phyloP scores from a whole-genome alignment of 2,329 filamentous ascomycete genomes.

The Cladobotryum mycophilum region DNA sequence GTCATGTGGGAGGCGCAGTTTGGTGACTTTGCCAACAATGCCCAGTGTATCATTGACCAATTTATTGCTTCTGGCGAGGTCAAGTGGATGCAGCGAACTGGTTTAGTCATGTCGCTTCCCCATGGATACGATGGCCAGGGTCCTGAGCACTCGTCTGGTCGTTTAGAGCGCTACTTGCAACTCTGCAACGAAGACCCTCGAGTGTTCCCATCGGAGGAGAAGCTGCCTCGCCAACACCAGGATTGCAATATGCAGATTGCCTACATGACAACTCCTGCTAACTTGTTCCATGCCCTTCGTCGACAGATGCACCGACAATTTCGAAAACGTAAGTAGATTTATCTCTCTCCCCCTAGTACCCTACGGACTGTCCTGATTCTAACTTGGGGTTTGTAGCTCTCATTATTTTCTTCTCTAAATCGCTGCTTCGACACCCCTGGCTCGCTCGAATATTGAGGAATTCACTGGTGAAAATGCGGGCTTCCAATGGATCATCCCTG shows the following conservation, averaged over 20 bases:
- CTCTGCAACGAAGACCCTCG: constrained; percentile 96
- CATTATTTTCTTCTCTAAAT: constrained; percentile 97
- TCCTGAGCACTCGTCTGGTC: constrained; percentile 94
- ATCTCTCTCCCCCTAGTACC: not conserved
- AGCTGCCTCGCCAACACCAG: constrained; percentile 94
- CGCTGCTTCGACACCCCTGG: constrained; percentile 89
- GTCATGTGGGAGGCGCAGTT: constrained; percentile 99
- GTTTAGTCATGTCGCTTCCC: constrained; percentile 90
- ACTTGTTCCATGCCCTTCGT: constrained; percentile 92
- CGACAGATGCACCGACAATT: constrained; percentile 99
- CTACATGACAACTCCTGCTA: constrained; percentile 93
- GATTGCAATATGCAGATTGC: constrained; percentile 99
- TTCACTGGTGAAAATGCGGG: constrained; percentile 78
- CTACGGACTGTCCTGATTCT: not conserved
- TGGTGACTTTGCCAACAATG: constrained; percentile 99
- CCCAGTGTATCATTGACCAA: constrained; percentile 97
- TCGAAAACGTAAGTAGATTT: constrained; percentile 76
- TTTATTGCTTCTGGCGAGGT: constrained; percentile 96
- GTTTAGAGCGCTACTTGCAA: constrained; percentile 95
- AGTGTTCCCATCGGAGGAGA: constrained; percentile 80
- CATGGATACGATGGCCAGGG: constrained; percentile 98
- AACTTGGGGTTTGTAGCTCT: constrained; percentile 53
- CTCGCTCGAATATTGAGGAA: constrained; percentile 82
- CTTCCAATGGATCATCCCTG: constrained; percentile 95
- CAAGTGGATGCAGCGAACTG: constrained; percentile 98